Percentiles rank a stretch among this genome's conserved stretches.
phyloP scores from a whole-genome alignment of 768 basidiomycete species.

The Trametopsis cervina region DNA sequence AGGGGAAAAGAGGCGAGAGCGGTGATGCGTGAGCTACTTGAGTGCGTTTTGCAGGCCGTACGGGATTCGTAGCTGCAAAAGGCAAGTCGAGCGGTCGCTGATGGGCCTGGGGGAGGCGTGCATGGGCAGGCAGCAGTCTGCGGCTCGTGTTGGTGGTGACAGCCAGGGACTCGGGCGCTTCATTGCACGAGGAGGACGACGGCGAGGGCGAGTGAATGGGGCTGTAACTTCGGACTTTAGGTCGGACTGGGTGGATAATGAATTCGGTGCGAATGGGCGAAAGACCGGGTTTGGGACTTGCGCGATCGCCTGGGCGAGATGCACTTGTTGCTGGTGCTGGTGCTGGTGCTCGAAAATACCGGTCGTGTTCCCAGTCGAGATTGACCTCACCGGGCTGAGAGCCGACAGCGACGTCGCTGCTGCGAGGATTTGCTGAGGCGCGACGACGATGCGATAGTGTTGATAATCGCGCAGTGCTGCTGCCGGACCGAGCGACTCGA shows the following conservation, averaged over 20 bases:
- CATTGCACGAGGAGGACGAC: constrained; percentile 8
- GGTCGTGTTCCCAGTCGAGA: constrained; percentile 1
- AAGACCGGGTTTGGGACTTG: constrained; percentile 9
- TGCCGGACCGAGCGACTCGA: constrained; percentile 9
- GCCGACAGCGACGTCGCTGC: constrained; percentile 14
- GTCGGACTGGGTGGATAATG: constrained; percentile 7
- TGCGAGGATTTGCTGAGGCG: not conserved
- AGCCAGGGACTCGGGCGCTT: constrained; percentile 9
- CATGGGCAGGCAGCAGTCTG: constrained; percentile 10
- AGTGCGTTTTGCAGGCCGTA: constrained; percentile 11
- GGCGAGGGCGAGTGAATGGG: constrained; percentile 13
- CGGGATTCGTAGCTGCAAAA: constrained; percentile 9
- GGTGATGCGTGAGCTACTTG: constrained; percentile 16
- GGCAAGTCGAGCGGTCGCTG: constrained; percentile 18
- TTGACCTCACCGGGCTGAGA: constrained; percentile 7
- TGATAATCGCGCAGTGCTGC: not conserved
- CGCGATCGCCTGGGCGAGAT: constrained; percentile 2
- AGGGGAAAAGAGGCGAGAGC: constrained; percentile 16
- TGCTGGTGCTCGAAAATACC: not conserved
- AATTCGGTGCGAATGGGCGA: constrained; percentile 9
- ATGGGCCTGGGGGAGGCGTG: constrained; percentile 19
- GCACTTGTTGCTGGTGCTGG: too few species aligned
- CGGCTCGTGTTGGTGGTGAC: constrained; percentile 4
- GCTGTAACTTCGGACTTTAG: constrained; percentile 13
- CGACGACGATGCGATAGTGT: constrained; percentile 5